These are phyloP conservation scores for Penicillium canescens DNA, from an alignment of 495 filamentous ascomycete genomes.

Conservation along the genomic window DNA sequence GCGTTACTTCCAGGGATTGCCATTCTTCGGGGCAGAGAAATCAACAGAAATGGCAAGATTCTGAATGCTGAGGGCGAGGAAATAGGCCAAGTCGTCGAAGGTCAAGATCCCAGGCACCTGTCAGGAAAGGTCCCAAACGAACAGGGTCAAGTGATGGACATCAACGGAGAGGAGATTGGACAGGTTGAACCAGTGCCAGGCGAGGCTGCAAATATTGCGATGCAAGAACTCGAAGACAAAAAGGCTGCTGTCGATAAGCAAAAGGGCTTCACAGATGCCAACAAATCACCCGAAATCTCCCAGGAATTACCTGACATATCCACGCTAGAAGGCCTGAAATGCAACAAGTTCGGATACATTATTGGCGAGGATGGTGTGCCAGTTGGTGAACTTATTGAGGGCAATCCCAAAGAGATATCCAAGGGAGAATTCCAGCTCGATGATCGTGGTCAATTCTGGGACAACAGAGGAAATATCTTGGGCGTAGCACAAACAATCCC, in stretches of 20 bases:
- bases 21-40: slow-evolving; percentile 26
- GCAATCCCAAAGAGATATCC: slow-evolving; percentile 59
- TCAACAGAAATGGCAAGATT: slow-evolving; percentile 16
- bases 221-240: slow-evolving; percentile 24
- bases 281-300: slow-evolving; percentile 20
- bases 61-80: slow-evolving; percentile 48
- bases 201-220: slow-evolving; percentile 16
- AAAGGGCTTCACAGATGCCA: slow-evolving; percentile 18
- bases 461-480: slow-evolving; percentile 60
- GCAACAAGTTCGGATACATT: slow-evolving; percentile 64
- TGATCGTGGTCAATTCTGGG: slow-evolving; percentile 63
- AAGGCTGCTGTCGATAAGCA: slow-evolving; percentile 27
- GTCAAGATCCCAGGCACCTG: slow-evolving; percentile 37
- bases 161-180: slow-evolving; percentile 33
- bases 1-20: slow-evolving; percentile 19
- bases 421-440: slow-evolving; percentile 55
- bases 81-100: slow-evolving; percentile 35
- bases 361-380: slow-evolving; percentile 50
- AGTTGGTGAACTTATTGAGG: slow-evolving; percentile 60
- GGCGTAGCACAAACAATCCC: slow-evolving; percentile 59
- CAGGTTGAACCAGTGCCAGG: slow-evolving; percentile 25
- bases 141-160: slow-evolving; percentile 45
- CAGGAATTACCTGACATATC: slow-evolving; percentile 47
- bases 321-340: slow-evolving; percentile 57
- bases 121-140: slow-evolving; percentile 50